These are phyloP conservation scores for Naganishia sp. DNA, from an alignment of 1,284 basidiomycete genomes.

Conservation along the genomic window DNA sequence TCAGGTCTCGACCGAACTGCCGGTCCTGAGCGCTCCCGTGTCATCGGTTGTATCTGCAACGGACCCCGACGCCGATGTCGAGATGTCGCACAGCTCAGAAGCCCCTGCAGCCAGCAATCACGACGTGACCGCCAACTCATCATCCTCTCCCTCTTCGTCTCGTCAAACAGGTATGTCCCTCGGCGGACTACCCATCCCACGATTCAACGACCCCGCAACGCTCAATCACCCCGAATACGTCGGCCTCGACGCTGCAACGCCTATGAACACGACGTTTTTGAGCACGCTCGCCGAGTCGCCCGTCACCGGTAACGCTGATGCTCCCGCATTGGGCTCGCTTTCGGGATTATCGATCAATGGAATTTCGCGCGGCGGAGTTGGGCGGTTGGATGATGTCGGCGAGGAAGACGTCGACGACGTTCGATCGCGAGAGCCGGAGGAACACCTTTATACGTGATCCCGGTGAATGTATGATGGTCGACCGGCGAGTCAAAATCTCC, in stretches of 20 bases:
- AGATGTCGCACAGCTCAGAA: not conserved
- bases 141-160: not conserved
- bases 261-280: slow-evolving; percentile 58
- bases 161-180: slow-evolving; percentile 24
- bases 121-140: not conserved
- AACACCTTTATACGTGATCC: slow-evolving; percentile 19
- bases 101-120: not conserved
- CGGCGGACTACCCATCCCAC: slow-evolving; percentile 28
- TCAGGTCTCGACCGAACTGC: slow-evolving; percentile 12
- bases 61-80: slow-evolving; percentile 36
- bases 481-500: not conserved
- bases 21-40: slow-evolving; percentile 7
- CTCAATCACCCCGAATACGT: slow-evolving; percentile 23
- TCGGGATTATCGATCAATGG: not conserved
- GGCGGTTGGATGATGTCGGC: slow-evolving; percentile 20
- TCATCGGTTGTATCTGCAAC: not conserved
- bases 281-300: slow-evolving; percentile 54
- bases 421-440: slow-evolving; percentile 11
- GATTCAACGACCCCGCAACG: slow-evolving; percentile 7
- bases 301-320: not conserved
- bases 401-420: slow-evolving; percentile 20
- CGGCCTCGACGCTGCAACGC: slow-evolving; percentile 48
- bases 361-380: not conserved
- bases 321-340: too few species aligned
- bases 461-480: not conserved